phyloP scores from a whole-genome alignment of 495 filamentous ascomycete species.

The Parathielavia hyrcaniae region DNA sequence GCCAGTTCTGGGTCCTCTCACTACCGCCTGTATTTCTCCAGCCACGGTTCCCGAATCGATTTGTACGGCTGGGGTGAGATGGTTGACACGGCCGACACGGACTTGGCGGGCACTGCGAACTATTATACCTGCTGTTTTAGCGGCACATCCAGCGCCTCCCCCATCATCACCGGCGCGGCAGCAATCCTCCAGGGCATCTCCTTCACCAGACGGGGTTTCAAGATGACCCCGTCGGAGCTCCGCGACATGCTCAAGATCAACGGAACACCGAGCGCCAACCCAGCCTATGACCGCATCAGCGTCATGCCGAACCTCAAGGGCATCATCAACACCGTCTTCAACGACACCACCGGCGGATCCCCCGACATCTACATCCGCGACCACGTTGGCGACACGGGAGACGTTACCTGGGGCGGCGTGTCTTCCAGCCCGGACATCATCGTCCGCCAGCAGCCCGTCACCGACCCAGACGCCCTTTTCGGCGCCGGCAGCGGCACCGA shows the following conservation, averaged over 20 bases:
- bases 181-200: slow-evolving; percentile 20
- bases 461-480: slow-evolving; percentile 7
- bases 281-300: slow-evolving; percentile 9
- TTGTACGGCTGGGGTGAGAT: slow-evolving; percentile 19
- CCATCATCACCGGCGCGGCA: slow-evolving; percentile 20
- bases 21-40: slow-evolving; percentile 11
- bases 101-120: background rate
- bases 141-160: slow-evolving; percentile 19
- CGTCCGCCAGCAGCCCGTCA: slow-evolving; percentile 7
- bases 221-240: slow-evolving; percentile 12
- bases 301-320: slow-evolving; percentile 13
- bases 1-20: slow-evolving; percentile 1
- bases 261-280: slow-evolving; percentile 9
- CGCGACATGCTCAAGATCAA: slow-evolving; percentile 9
- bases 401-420: background rate
- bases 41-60: slow-evolving; percentile 21
- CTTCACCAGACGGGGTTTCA: background rate
- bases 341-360: background rate
- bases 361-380: slow-evolving; percentile 12
- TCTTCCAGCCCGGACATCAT: slow-evolving; percentile 14
- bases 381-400: slow-evolving; percentile 7
- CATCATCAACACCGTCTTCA: slow-evolving; percentile 12
- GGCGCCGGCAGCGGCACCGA: slow-evolving; percentile 4
- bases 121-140: slow-evolving; percentile 15
- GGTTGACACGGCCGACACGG: slow-evolving; percentile 15